Evolutionary conservation across 441 rosid genomes (phyloP), one percentile per base, ranked within the genome.

Genomic region (Gossypium davidsonii): DNA sequence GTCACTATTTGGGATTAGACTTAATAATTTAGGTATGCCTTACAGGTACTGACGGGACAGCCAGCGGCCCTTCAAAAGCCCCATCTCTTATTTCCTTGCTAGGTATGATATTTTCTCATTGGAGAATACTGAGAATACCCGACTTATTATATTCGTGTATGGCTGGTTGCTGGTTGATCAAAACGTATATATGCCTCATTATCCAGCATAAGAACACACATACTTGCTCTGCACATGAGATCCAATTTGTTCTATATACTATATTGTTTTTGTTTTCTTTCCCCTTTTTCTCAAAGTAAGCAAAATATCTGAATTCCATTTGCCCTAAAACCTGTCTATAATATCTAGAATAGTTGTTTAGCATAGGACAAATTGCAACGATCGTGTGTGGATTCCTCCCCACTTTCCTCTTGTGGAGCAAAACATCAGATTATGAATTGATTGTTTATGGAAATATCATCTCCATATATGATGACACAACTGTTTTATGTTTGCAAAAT

Each of bases 31-130:
- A 57, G 58, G 67, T 68, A 59, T 59, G 74, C 37, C 76, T 72
- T 77, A 68, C 90, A 88, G 97, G 92, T 74, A 39, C 85, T 21
- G 86, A 86, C 82, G 68, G 83, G 82, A 87, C 81, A 80, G 34
- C 88, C 66, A 85, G 88, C 28, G 93, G 81, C 78, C 83, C 84
- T 79, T 83, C 94, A 48, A 86, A 85, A 77, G 81, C 88, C 44
- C 97, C 99, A 1, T 91, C 99, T 28, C 77, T 94, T 70, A 83
- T 91, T 68, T 84, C 97, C 74, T 88, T 94, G 82, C 80, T 92
- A 85, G 97, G 97, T 94, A 90, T 48, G 83, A 56, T 31, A 39
- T 28, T 15, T 46, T 48, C 9, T 25, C 14, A n/a, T 25, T n/a
- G 21, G 57, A 17, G 23, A 17, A 62, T 37, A 46, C 31, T 14